Evolutionary conservation across 306 rosid species (phyloP).

Genomic region (Sindora glabra): DNA sequence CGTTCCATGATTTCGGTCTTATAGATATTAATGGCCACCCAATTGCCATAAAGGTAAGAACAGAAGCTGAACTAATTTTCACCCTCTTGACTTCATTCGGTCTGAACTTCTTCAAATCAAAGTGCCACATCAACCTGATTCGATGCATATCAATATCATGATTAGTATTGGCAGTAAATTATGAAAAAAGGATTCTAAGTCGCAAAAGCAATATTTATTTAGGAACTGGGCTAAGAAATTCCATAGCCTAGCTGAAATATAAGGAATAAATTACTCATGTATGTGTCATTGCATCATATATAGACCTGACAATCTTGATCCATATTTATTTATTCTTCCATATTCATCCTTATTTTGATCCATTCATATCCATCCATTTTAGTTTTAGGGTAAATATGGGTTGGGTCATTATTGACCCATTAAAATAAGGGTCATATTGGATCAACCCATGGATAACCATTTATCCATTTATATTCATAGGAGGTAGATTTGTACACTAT

Average conservation of each 20-base stretch:
- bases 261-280: too few species aligned
- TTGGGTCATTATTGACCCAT: too few species aligned
- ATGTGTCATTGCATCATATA: too few species aligned
- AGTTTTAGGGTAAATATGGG: too few species aligned
- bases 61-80: constrained; percentile 91
- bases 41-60: constrained; percentile 72
- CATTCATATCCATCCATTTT: too few species aligned
- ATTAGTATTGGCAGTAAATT: neutral
- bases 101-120: constrained; percentile 72
- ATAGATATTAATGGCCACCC: constrained; percentile 91
- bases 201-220: neutral
- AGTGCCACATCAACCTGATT: constrained; percentile 74
- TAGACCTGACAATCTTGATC: too few species aligned
- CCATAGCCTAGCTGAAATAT: neutral
- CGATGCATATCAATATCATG: constrained; percentile 7
- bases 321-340: too few species aligned
- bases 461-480: too few species aligned
- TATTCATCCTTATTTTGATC: too few species aligned
- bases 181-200: constrained; percentile 11
- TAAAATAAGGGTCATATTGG: too few species aligned
- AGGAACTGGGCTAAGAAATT: constrained; percentile 9
- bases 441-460: too few species aligned
- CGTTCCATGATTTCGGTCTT: constrained; percentile 87
- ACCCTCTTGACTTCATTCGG: constrained; percentile 76
- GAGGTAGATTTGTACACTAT: too few species aligned